Conservation (phyloP, 208 protist genomes). For the Trypanosoma rangeli region DNA sequence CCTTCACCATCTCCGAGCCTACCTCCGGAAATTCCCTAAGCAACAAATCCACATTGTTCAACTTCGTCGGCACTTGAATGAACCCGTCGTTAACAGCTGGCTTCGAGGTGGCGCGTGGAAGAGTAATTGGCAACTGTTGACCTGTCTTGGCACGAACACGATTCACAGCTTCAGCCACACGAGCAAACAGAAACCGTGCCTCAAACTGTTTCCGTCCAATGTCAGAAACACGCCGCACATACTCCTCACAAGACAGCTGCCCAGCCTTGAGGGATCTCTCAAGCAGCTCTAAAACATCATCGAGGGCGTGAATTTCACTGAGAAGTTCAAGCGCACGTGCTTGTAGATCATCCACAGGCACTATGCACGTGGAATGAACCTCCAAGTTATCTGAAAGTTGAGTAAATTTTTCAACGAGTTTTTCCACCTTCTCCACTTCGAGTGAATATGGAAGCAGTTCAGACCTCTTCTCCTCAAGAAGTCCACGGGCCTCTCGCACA, state of each 20-base stretch:
- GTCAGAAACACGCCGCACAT: constrained; percentile 74
- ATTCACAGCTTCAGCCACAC: constrained; percentile 21
- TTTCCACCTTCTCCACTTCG: constrained; percentile 42
- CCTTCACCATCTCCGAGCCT: constrained; percentile 44
- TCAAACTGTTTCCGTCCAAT: constrained; percentile 78
- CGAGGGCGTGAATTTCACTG: constrained; percentile 70
- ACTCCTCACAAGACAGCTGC: constrained; percentile 73
- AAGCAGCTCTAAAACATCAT: constrained; percentile 64
- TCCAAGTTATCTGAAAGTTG: constrained; percentile 47
- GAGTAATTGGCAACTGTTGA: not conserved
- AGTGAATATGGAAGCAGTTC: constrained; percentile 63
- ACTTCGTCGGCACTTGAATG: constrained; percentile 4
- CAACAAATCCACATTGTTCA: constrained; percentile 34
- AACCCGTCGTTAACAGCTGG: not conserved
- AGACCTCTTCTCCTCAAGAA: constrained; percentile 40
- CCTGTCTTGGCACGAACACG: no score
- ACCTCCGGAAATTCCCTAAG: constrained; percentile 53
- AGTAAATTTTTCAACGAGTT: constrained; percentile 39
- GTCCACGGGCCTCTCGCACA: constrained; percentile 48
- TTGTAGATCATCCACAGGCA: constrained; percentile 53
- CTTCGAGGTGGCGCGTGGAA: not conserved
- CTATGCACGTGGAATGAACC: constrained; percentile 58
- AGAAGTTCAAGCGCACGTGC: constrained; percentile 65
- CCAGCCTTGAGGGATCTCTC: constrained; percentile 63
- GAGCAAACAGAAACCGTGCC: constrained; percentile 60